Evolutionary conservation across 1,284 basidiomycete genomes (phyloP).

Genomic region (Phlebopus sp.): DNA sequence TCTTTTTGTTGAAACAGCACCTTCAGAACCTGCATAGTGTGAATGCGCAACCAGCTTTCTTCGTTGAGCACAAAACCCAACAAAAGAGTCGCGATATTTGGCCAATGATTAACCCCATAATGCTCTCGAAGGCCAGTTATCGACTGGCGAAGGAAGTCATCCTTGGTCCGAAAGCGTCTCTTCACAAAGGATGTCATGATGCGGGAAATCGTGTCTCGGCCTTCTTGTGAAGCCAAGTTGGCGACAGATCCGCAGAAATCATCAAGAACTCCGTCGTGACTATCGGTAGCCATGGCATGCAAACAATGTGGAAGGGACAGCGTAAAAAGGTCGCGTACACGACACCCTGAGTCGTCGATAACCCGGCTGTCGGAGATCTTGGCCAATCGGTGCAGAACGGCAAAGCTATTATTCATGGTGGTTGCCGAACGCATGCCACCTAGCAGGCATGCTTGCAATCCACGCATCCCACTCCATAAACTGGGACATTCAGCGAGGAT

Average conservation of each 20-base stretch:
- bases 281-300: slow-evolving; percentile 70
- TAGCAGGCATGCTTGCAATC: slow-evolving; percentile 75
- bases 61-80: slow-evolving; percentile 86
- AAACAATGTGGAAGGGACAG: slow-evolving; percentile 88
- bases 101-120: slow-evolving; percentile 70
- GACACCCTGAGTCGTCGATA: slow-evolving; percentile 70
- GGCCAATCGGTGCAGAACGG: slow-evolving; percentile 65
- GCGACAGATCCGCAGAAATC: slow-evolving; percentile 78
- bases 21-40: slow-evolving; percentile 86
- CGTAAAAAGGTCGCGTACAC: slow-evolving; percentile 83
- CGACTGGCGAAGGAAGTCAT: slow-evolving; percentile 92
- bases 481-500: slow-evolving; percentile 68
- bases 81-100: slow-evolving; percentile 76
- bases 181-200: slow-evolving; percentile 90
- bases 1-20: slow-evolving; percentile 86
- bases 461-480: slow-evolving; percentile 69
- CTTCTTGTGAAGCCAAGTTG: slow-evolving; percentile 68
- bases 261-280: slow-evolving; percentile 58
- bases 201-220: slow-evolving; percentile 73
- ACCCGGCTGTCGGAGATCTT: slow-evolving; percentile 64
- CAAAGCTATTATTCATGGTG: slow-evolving; percentile 69
- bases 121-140: slow-evolving; percentile 82
- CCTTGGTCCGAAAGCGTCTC: slow-evolving; percentile 85
- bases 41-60: slow-evolving; percentile 79
- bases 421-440: slow-evolving; percentile 79